Evolutionary conservation across 2,329 filamentous ascomycete genomes (phyloP), one percentile per base, ranked within the genome.

Genomic region (Fusarium azukiicola): DNA sequence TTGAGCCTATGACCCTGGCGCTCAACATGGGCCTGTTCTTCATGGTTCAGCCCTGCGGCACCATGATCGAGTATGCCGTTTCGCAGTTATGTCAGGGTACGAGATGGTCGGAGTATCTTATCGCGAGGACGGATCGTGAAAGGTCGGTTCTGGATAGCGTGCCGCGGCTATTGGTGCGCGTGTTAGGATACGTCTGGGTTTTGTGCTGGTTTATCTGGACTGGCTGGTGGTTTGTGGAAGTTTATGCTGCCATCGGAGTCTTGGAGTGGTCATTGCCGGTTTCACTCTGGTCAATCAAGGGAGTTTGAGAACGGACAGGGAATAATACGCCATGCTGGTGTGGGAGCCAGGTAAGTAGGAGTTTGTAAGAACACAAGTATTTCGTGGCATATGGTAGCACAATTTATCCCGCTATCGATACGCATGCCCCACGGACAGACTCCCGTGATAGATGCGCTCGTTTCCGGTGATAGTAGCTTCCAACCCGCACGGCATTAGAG

Each of bases 181-280:
- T 23, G 2, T 3, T 74, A 8, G 76, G 76, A 5, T 76, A 78
- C 11, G 4, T 58, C 7, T 78, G 76, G 76, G 71, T 76, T 38
- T 19, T 42, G 6, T 64, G 46, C 3, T 78, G 76, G 74, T 72
- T 78, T 49, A 46, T 64, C 13, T 46, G 36, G n/a, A 78, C 71
- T 19, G 76, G 76, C 0, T 72, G 74, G 74, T 78, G 71, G 74
- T 76, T 78, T 66, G 69, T 72, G 16, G 40, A 49, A 3, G 52
- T 68, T 19, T 76, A 76, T 17, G 46, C 75, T 27, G 66, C 69
- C 3, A 66, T 76, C 19, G 74, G 71, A 42, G 74, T 72, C 4
- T 14, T 70, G 10, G 69, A 76, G 32, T 78, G 76, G 76, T 36
- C 74, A 27, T 17, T 78, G 42, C 71, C 74, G 17, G 44, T 72